phyloP scores from a whole-genome alignment of 345 rosid genomes.

The Hypericum androsaemum region DNA sequence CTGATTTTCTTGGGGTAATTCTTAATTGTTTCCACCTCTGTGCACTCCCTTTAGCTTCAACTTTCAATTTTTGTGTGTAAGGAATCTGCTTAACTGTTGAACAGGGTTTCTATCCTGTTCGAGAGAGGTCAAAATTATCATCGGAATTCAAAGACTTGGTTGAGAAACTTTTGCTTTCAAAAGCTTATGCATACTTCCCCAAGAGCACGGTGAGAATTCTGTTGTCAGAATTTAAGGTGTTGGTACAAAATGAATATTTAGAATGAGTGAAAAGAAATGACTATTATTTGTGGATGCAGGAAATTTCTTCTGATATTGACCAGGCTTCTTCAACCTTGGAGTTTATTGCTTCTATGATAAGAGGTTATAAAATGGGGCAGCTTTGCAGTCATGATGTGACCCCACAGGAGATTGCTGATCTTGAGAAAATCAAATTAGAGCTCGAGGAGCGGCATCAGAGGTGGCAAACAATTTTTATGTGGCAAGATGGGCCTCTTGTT shows the following conservation, averaged over 20 bases:
- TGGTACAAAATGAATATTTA: too few species aligned
- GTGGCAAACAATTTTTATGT: conserved; percentile 77
- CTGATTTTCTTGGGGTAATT: conserved; percentile 82
- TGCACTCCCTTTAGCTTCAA: neutral
- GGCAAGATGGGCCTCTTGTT: conserved; percentile 99
- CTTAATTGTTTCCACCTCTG: conserved; percentile 16
- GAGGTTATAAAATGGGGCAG: conserved; percentile 35
- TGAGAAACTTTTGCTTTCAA: conserved; percentile 46
- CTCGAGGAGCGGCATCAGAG: conserved; percentile 49
- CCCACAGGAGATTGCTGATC: conserved; percentile 33
- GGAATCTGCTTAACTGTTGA: conserved; percentile 16
- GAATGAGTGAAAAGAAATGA: too few species aligned
- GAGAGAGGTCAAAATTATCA: conserved; percentile 69
- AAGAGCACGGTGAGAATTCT: conserved; percentile 33
- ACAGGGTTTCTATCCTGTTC: conserved; percentile 85
- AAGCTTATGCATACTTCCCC: conserved; percentile 29
- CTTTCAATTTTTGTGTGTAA: conserved; percentile 1
- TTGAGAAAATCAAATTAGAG: conserved; percentile 43
- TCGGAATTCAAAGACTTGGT: conserved; percentile 42
- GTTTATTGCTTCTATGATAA: conserved; percentile 29
- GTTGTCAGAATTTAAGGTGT: too few species aligned
- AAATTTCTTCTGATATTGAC: conserved; percentile 49
- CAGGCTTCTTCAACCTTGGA: conserved; percentile 48
- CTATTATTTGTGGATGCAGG: conserved; percentile 28
- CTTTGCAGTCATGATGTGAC: conserved; percentile 25